Evolutionary conservation across 805 yeast genomes (phyloP).

Genomic region (Candida vaughaniae): DNA sequence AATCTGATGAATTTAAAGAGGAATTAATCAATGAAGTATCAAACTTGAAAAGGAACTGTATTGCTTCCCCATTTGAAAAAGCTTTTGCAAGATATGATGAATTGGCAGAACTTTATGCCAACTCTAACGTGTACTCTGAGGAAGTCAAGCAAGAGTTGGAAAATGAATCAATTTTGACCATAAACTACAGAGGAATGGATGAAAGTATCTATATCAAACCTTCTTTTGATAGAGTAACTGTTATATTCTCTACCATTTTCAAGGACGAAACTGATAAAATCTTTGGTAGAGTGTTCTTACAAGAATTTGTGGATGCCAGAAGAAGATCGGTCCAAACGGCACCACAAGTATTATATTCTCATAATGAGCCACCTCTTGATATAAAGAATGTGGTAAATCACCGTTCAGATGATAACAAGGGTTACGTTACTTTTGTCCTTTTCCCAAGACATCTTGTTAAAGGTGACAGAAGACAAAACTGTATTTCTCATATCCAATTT

Average conservation of each 20-base stretch:
- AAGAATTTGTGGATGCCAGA: constrained; percentile 95
- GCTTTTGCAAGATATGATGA: constrained; percentile 81
- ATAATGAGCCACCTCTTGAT: constrained; percentile 91
- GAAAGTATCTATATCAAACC: constrained; percentile 91
- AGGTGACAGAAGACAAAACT: constrained; percentile 72
- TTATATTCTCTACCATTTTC: constrained; percentile 89
- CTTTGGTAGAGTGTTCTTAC: constrained; percentile 84
- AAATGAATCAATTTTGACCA: constrained; percentile 59
- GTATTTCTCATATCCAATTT: constrained; percentile 86
- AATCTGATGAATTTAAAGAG: constrained; percentile 46
- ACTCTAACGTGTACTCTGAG: constrained; percentile 41
- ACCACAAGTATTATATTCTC: constrained; percentile 93
- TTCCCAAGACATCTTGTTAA: constrained; percentile 75
- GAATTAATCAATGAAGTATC: constrained; percentile 64
- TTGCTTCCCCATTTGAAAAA: constrained; percentile 89
- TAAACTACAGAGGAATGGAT: constrained; percentile 82
- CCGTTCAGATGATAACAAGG: constrained; percentile 42
- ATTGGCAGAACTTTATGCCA: constrained; percentile 51
- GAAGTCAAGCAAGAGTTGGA: constrained; percentile 43
- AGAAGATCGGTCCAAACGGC: constrained; percentile 95
- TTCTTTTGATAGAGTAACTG: constrained; percentile 93
- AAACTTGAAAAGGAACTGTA: constrained; percentile 75
- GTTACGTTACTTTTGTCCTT: constrained; percentile 65
- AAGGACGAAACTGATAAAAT: constrained; percentile 95
- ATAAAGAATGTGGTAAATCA: constrained; percentile 33